Conservation (phyloP, 768 basidiomycete species). For the Collybia nuda region DNA sequence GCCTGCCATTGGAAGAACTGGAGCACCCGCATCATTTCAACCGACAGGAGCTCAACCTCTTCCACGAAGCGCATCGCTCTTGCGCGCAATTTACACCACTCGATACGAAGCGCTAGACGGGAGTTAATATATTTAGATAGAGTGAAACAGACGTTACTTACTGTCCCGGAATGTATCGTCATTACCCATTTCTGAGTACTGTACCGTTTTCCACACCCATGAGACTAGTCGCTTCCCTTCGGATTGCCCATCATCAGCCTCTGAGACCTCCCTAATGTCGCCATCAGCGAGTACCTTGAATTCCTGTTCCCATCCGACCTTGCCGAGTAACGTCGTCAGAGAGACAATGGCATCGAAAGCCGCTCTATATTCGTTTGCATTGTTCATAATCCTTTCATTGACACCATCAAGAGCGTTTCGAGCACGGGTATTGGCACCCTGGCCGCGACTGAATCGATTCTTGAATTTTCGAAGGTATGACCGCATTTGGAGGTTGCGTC, state of each 20-base stretch:
- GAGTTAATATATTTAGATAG: too few relatives aligned
- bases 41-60: slow-evolving; percentile 19
- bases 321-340: neutral
- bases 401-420: neutral
- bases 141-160: neutral
- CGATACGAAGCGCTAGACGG: slow-evolving; percentile 12
- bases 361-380: slow-evolving; percentile 6
- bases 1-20: slow-evolving; percentile 14
- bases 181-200: too few relatives aligned
- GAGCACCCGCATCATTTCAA: slow-evolving; percentile 20
- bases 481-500: slow-evolving; percentile 3
- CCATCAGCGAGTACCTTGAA: slow-evolving; percentile 4
- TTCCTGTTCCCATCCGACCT: neutral
- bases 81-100: slow-evolving; percentile 22
- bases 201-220: slow-evolving; percentile 16
- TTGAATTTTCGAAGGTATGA: slow-evolving; percentile 8
- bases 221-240: slow-evolving; percentile 10
- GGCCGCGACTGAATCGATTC: slow-evolving; percentile 6
- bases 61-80: slow-evolving; percentile 17
- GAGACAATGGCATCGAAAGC: neutral
- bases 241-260: neutral
- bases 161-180: neutral
- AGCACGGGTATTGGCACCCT: slow-evolving; percentile 8
- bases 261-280: slow-evolving; percentile 12
- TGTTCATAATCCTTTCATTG: neutral